Percentiles rank a stretch among this genome's conserved stretches.
Conservation (phyloP, 768 basidiomycete genomes). For the Pholiota conissans region DNA sequence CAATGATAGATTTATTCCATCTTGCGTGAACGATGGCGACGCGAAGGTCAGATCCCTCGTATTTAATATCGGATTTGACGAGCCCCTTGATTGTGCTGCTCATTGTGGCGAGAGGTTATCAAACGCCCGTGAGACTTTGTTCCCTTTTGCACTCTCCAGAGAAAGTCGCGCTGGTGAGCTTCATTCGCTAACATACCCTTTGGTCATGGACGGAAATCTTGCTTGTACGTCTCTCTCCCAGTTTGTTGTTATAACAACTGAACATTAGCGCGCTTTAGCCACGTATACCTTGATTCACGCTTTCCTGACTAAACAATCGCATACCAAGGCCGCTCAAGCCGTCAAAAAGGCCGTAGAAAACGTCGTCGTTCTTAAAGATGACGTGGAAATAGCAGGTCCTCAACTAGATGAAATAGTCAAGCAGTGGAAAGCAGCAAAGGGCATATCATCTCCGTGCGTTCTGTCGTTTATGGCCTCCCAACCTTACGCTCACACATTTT, state of each 20-base stretch:
- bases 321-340: slow-evolving; percentile 70
- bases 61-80: slow-evolving; percentile 52
- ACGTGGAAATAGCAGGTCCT: slow-evolving; percentile 45
- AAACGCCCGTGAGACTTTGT: slow-evolving; percentile 32
- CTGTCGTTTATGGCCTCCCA: not conserved
- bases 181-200: slow-evolving; percentile 7
- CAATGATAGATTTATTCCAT: slow-evolving; percentile 92
- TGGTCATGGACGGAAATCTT: slow-evolving; percentile 49
- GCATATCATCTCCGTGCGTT: slow-evolving; percentile 12
- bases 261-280: slow-evolving; percentile 36
- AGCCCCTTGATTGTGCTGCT: slow-evolving; percentile 78
- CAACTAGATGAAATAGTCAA: slow-evolving; percentile 63
- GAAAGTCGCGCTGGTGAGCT: too few relatives aligned
- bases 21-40: slow-evolving; percentile 93
- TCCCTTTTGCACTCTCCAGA: slow-evolving; percentile 24
- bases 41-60: slow-evolving; percentile 82
- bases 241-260: slow-evolving; percentile 3
- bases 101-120: slow-evolving; percentile 32
- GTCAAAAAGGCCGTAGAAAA: slow-evolving; percentile 74
- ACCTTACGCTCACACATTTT: not conserved
- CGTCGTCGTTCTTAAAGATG: slow-evolving; percentile 60
- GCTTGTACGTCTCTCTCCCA: slow-evolving; percentile 45
- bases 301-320: slow-evolving; percentile 66
- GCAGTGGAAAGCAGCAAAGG: slow-evolving; percentile 53
- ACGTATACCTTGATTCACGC: slow-evolving; percentile 77